Base-by-base conservation (phyloP, 345 rosid species). In the Citrus reticulata region DNA sequence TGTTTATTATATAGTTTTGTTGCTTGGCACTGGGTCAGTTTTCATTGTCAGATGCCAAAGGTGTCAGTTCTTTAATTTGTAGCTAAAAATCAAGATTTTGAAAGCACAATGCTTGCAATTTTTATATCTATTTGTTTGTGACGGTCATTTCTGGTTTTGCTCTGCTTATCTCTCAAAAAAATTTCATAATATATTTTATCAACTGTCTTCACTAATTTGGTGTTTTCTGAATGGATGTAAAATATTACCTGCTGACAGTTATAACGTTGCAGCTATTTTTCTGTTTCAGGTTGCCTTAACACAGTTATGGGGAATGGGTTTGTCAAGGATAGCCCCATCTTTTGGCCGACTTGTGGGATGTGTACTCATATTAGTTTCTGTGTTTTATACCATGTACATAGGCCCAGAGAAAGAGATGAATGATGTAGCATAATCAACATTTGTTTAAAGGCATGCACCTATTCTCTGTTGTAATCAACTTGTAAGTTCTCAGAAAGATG, bases 361-460 rank as follows among this genome's bases (percentile, higher is more conserved):
- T 84, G 75, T 93, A 54, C 93, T 95, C 61, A 87, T 92, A 80
- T 61, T 92, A 77, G 64, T 91, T 70, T 95, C 98, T 4, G 88
- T 90, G 35, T 83, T 84, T 74, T 89, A 80, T 85, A 95, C 95
- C 49, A 57, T 93, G 42, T 91, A 85, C 78, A 46, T 78, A 66
- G 98, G 95, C 75, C 97, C 95, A 13, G 93, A 92, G 61, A 93
- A 86, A 74, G 98, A 95, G 76, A 81, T 77, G 1, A 87, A 76
- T 89, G 86, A 87, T 20, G 24, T 66, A 35, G 10, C 73, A 25
- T 57, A 76, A 19, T 54, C 49, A 9, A 49, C 37, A 1, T 49
- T 25, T 34, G 60, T 51, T 54, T 67, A 3, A 66, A 63, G 17
- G 25, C 16, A 51, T n/a, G 55, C 27, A 11, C 49, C 46, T 9